Conservation (phyloP, 2,329 filamentous ascomycete species). For the Ascochyta koolunga region DNA sequence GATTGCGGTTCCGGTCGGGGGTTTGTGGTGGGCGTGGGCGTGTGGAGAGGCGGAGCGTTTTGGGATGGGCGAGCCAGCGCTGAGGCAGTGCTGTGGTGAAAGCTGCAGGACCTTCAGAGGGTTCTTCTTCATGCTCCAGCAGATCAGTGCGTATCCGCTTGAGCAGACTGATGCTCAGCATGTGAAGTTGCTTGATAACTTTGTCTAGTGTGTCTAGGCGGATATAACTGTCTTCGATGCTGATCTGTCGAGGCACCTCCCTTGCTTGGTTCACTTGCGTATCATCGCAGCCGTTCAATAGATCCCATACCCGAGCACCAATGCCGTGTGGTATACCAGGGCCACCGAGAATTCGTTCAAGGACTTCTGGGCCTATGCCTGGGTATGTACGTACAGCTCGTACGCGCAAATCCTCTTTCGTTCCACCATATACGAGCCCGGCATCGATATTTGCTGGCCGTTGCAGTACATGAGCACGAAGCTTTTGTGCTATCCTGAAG, state of each 20-base stretch:
- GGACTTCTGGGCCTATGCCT: conserved; percentile 65
- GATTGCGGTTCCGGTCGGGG: conserved; percentile 60
- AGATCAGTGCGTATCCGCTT: conserved; percentile 81
- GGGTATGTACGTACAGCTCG: conserved; percentile 67
- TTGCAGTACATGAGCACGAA: conserved; percentile 66
- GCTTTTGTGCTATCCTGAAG: conserved; percentile 72
- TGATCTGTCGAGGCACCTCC: conserved; percentile 82
- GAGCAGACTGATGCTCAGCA: conserved; percentile 72
- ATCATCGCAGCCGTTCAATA: conserved; percentile 82
- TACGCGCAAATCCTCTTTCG: conserved; percentile 66
- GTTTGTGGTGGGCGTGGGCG: conserved; percentile 64
- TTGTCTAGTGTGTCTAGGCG: conserved; percentile 69
- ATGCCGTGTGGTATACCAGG: conserved; percentile 74
- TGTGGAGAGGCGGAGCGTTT: conserved; percentile 80
- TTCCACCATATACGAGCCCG: conserved; percentile 57
- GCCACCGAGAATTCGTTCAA: conserved; percentile 73
- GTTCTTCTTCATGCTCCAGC: conserved; percentile 56
- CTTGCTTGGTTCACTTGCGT: conserved; percentile 74
- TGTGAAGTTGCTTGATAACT: conserved; percentile 71
- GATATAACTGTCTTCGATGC: conserved; percentile 90
- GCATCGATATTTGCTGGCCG: conserved; percentile 51
- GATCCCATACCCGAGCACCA: conserved; percentile 73
- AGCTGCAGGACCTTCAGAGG: background rate
- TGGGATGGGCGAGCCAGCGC: conserved; percentile 80
- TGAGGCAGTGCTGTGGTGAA: conserved; percentile 17